Evolutionary conservation across 2,329 filamentous ascomycete genomes (phyloP), one percentile per base, ranked within the genome.

Genomic region (Sordariomycetes sp.): DNA sequence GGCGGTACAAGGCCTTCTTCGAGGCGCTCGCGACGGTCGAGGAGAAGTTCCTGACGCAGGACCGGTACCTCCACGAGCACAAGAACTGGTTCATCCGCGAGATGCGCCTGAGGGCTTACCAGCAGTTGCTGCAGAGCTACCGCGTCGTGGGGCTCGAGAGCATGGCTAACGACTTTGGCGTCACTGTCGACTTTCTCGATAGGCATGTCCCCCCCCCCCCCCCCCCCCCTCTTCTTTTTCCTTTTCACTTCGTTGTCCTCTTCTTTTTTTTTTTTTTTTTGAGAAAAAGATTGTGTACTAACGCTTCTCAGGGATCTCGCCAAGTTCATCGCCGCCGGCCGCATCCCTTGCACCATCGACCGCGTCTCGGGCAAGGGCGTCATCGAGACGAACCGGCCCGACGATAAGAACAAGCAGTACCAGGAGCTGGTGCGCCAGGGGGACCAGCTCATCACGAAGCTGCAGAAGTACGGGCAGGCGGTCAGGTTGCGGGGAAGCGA

Each of bases 351-450:
- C 79, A 97, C 91, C 25, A 97, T 99, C 65, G 94, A 99, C 74
- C 89, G 94, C 57, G 94, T 99, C 62, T 89, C 91, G 59, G 94
- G 92, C 63, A 94, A 95, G 71, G 92, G 92, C 56, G 55, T 97
- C 64, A 97, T 99, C 66, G 94, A 97, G 80, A 99, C 94, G 52
- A 96, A 96, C 76, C 82, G 94, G 57, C 91, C 92, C 10, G 94
- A 97, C 69, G 91, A 96, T 76, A 99, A 99, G 85, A 97, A 97
- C 80, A 96, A 96, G 81, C 94, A 99, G 76, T 99, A 99, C 74
- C 88, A 91, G 65, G 94, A 99, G 65, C 90, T 97, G 42, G 90
- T 99, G 60, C 94, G 94, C 76, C 94, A 97, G 70, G 94, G 94
- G 35, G 94, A 99, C 72, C 89, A 95, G 73, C 80, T 99, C 61